A percentile compares a stretch with the other conserved stretches of the same genome.
These are phyloP conservation scores for Darksidea phi DNA, from an alignment of 495 filamentous ascomycete genomes.

Conservation along the genomic window DNA sequence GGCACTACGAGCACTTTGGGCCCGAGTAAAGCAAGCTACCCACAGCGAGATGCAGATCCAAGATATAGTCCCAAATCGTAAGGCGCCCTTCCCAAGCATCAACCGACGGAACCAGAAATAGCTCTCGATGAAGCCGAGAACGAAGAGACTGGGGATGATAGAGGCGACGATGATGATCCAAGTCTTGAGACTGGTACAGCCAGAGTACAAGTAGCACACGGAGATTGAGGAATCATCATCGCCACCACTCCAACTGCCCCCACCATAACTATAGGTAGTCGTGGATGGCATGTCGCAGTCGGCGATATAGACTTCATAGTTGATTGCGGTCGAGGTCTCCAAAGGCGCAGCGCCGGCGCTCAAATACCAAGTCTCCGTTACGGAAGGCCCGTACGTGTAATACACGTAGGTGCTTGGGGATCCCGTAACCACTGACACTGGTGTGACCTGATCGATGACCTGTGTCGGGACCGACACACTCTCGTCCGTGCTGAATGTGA, in stretches of 20 bases:
- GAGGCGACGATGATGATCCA: constrained; percentile 44
- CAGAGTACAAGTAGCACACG: constrained; percentile 1
- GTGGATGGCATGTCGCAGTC: constrained; percentile 4
- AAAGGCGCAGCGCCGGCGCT: constrained; percentile 9
- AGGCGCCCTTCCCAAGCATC: constrained; percentile 51
- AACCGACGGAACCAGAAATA: constrained; percentile 54
- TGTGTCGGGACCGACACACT: constrained; percentile 3
- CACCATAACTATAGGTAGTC: background rate
- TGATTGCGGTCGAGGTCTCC: constrained; percentile 2
- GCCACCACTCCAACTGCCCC: background rate
- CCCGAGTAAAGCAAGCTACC: constrained; percentile 47
- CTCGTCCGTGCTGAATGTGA: constrained; percentile 6
- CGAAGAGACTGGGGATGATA: constrained; percentile 42
- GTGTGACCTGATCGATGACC: constrained; percentile 3
- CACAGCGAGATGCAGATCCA: constrained; percentile 50
- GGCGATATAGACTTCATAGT: constrained; percentile 8
- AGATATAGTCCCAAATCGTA: constrained; percentile 51
- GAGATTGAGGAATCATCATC: background rate
- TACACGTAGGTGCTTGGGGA: constrained; percentile 2
- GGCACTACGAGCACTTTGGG: constrained; percentile 44
- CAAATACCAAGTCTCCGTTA: constrained; percentile 10
- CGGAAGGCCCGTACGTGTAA: background rate
- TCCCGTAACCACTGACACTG: background rate
- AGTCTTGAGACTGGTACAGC: constrained; percentile 12
- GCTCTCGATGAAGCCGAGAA: constrained; percentile 52